A percentile compares a stretch with the other conserved stretches of the same genome.
phyloP scores from a whole-genome alignment of 129 eudicot genomes.

The Arctium lappa region DNA sequence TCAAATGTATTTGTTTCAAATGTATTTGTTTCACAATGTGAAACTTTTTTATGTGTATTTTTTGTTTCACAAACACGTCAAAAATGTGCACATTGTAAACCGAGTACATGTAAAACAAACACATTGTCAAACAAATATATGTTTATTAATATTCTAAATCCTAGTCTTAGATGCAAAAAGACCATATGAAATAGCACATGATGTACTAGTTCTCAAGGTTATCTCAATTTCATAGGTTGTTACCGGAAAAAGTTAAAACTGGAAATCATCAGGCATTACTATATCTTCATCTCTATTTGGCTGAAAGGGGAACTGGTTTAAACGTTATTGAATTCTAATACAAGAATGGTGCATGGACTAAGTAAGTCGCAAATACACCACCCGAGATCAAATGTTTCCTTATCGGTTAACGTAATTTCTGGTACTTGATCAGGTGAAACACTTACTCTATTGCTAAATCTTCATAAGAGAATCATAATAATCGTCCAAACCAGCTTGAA shows the following conservation, averaged over 20 bases:
- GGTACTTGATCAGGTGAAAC: background rate
- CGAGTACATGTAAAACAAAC: too few relatives aligned
- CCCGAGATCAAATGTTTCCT: background rate
- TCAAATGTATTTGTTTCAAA: too few relatives aligned
- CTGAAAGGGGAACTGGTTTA: background rate
- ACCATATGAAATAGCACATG: too few relatives aligned
- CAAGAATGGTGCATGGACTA: background rate
- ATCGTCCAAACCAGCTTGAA: constrained; percentile 27
- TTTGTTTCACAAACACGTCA: too few relatives aligned
- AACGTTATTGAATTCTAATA: constrained; percentile 9
- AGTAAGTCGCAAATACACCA: background rate
- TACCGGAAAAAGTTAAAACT: background rate
- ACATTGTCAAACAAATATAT: too few relatives aligned
- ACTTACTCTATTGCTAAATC: constrained; percentile 6
- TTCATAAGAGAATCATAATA: constrained; percentile 33
- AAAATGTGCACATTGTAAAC: too few relatives aligned
- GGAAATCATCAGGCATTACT: background rate
- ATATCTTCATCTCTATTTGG: background rate
- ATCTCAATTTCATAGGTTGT: too few relatives aligned
- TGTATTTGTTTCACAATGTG: too few relatives aligned
- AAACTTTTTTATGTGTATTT: too few relatives aligned
- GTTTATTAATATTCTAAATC: too few relatives aligned
- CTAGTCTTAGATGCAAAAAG: too few relatives aligned
- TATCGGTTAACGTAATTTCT: background rate
- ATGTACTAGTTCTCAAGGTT: too few relatives aligned